Conservation (phyloP, 1,139 yeast species). For the Scheffersomyces illinoinensis region DNA sequence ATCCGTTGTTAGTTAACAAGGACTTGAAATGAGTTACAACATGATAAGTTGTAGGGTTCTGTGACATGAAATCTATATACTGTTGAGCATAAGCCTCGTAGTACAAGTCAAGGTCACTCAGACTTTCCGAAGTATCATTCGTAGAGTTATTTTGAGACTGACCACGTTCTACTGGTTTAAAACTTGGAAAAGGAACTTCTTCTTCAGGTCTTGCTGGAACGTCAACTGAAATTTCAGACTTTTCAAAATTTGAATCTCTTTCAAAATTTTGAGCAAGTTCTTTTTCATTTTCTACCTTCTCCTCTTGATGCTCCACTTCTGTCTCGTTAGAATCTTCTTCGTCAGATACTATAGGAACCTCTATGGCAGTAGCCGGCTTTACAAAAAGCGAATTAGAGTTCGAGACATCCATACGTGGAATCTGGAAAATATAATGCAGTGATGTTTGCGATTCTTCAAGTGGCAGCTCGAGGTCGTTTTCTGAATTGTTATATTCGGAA, state of each 20-base stretch:
- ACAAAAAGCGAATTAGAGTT: neutral
- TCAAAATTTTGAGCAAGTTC: neutral
- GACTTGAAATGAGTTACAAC: constrained; percentile 30
- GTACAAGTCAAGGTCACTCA: constrained; percentile 2
- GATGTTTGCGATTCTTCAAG: neutral
- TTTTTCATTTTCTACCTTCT: neutral
- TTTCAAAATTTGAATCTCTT: neutral
- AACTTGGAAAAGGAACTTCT: neutral
- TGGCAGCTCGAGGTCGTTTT: neutral
- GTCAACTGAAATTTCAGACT: neutral
- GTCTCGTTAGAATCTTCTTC: neutral
- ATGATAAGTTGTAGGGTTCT: constrained; percentile 46
- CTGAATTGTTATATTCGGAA: neutral
- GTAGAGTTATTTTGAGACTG: neutral
- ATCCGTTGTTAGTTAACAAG: constrained; percentile 30
- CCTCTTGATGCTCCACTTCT: neutral
- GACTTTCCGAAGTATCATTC: neutral
- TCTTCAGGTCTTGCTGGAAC: neutral
- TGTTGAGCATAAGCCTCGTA: constrained; percentile 25
- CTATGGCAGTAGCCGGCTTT: neutral
- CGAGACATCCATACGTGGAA: constrained; percentile 6
- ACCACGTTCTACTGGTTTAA: neutral
- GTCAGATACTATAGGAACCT: neutral
- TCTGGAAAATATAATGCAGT: constrained; percentile 9
- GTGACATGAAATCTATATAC: constrained; percentile 39